These are phyloP conservation scores for Chlamydomonas sp. DNA, from an alignment of 139 green algal species.

Conservation along the genomic window DNA sequence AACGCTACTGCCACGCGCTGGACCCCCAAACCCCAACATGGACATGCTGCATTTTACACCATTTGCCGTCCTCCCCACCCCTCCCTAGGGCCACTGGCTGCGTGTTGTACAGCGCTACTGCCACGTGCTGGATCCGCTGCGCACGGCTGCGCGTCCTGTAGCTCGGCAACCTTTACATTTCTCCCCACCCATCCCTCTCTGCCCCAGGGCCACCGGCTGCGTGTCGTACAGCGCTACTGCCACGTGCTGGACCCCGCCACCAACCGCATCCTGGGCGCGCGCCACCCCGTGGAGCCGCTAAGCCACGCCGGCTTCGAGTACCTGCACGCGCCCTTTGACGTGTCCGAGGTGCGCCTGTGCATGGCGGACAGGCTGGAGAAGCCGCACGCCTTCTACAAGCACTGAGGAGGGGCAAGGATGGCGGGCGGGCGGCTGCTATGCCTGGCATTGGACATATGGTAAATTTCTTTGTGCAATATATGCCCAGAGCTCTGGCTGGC, in stretches of 20 bases:
- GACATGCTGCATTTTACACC: too few species aligned
- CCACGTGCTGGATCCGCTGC: conserved; percentile 25
- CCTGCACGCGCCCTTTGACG: conserved; percentile 61
- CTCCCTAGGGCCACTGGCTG: conserved; percentile 49
- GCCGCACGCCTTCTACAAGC: conserved; percentile 19
- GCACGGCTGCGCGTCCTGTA: too few species aligned
- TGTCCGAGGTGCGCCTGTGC: conserved; percentile 48
- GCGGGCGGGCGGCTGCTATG: too few species aligned
- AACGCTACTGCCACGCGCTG: conserved; percentile 37
- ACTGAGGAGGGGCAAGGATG: conserved; percentile 7
- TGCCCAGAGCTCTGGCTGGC: too few species aligned
- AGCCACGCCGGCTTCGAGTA: conserved; percentile 50
- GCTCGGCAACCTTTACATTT: too few species aligned
- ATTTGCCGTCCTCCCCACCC: too few species aligned
- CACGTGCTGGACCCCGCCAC: conserved; percentile 46
- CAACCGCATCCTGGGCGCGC: conserved; percentile 27
- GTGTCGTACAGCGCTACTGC: conserved; percentile 52
- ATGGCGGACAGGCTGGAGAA: conserved; percentile 27
- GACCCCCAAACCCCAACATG: too few species aligned
- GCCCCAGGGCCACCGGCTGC: conserved; percentile 52
- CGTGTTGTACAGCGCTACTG: conserved; percentile 40
- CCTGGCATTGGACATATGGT: too few species aligned
- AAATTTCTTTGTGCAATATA: too few species aligned
- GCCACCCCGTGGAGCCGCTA: conserved; percentile 55
- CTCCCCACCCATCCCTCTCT: too few species aligned